phyloP scores from a whole-genome alignment of 2,329 filamentous ascomycete genomes.

The Neopestalotiopsis rosae region DNA sequence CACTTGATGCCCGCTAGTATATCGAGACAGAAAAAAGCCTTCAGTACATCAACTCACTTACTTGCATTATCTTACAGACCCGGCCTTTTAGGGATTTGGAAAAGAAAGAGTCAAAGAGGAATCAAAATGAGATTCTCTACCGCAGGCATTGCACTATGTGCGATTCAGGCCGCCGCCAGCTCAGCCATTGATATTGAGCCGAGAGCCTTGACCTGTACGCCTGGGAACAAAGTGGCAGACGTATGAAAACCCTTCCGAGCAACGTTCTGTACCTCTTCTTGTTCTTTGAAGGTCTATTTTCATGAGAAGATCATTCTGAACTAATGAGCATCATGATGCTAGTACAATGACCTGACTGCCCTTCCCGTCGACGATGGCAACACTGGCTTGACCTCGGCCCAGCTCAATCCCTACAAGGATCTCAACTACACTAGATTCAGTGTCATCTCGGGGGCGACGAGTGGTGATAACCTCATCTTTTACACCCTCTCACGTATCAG shows the following conservation, averaged over 20 bases:
- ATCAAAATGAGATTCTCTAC: slow-evolving; percentile 1
- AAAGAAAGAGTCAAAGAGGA: no score
- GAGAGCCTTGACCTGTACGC: background rate
- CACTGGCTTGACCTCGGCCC: background rate
- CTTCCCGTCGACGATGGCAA: slow-evolving; percentile 5
- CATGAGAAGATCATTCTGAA: no score
- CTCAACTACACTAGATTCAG: slow-evolving; percentile 10
- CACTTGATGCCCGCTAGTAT: no score
- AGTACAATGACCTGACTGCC: slow-evolving; percentile 3
- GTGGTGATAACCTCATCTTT: background rate
- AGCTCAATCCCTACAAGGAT: slow-evolving; percentile 6
- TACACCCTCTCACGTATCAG: background rate
- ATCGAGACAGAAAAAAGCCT: no score
- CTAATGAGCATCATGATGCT: no score
- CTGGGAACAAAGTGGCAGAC: background rate
- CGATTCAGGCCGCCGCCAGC: background rate
- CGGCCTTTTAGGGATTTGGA: no score
- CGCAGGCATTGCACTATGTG: background rate
- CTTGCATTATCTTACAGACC: no score
- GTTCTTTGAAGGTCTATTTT: no score
- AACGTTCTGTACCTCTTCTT: no score
- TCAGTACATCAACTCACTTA: background rate
- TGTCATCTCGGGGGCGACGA: background rate
- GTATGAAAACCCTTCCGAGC: background rate
- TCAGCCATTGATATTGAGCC: background rate